Evolutionary conservation across 768 basidiomycete species (phyloP).

Genomic region (Postia placenta): DNA sequence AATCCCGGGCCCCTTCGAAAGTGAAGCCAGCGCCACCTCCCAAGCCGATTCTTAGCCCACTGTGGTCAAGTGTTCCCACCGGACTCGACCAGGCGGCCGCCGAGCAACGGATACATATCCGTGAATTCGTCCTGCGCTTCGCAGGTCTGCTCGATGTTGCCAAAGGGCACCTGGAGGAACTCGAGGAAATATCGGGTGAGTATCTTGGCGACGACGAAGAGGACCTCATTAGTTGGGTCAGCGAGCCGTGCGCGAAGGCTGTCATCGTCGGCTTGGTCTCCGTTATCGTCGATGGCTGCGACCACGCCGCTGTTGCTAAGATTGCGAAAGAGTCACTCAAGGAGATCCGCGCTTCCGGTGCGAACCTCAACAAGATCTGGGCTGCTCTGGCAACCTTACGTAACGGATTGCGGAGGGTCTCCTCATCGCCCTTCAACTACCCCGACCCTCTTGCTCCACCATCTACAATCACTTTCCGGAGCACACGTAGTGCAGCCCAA

Average conservation of each 20-base stretch:
- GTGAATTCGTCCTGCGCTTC: conserved; percentile 72
- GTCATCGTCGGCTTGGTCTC: conserved; percentile 58
- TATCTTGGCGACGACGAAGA: conserved; percentile 32
- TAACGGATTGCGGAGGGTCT: conserved; percentile 15
- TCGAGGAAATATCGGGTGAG: conserved; percentile 41
- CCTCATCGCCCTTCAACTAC: conserved; percentile 28
- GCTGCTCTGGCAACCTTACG: conserved; percentile 44
- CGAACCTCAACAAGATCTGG: conserved; percentile 63
- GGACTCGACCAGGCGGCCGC: conserved; percentile 39
- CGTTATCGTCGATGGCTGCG: conserved; percentile 37
- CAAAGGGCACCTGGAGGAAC: conserved; percentile 49
- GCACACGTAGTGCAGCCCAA: conserved; percentile 37
- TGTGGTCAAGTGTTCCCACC: conserved; percentile 45
- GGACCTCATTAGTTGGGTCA: conserved; percentile 46
- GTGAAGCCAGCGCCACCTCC: conserved; percentile 16
- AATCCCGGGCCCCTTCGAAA: conserved; percentile 11
- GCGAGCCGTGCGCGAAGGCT: conserved; percentile 57
- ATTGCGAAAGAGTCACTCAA: conserved; percentile 41
- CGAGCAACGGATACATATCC: conserved; percentile 60
- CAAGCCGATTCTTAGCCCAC: conserved; percentile 36
- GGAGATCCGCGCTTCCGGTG: conserved; percentile 46
- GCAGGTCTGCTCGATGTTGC: conserved; percentile 43
- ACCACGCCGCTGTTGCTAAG: conserved; percentile 27
- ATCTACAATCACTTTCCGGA: conserved; percentile 30
- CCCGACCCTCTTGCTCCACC: conserved; percentile 60